These are phyloP conservation scores for Cryptomeria japonica DNA, from an alignment of 75 land plant species.

Conservation along the genomic window DNA sequence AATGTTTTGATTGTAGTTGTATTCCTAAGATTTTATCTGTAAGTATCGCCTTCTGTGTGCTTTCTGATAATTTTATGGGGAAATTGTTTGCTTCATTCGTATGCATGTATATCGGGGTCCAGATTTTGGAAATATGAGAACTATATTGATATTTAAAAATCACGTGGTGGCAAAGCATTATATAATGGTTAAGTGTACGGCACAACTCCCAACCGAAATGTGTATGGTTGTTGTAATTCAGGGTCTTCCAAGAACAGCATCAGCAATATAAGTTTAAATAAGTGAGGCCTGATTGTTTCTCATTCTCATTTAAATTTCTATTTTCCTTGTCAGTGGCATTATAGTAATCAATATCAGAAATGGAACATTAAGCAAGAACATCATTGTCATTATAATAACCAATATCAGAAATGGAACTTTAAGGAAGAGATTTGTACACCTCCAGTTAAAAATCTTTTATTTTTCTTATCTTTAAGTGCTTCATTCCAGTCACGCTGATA, in stretches of 20 bases:
- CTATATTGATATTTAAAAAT: background rate
- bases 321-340: background rate
- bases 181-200: background rate
- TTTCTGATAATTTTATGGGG: background rate
- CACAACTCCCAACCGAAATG: background rate
- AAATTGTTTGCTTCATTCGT: background rate
- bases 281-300: background rate
- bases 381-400: background rate
- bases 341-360: background rate
- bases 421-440: background rate
- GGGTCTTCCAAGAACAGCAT: background rate
- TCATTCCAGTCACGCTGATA: background rate
- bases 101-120: background rate
- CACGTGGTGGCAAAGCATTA: background rate
- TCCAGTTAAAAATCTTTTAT: background rate
- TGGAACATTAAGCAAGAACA: background rate
- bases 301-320: background rate
- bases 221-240: background rate
- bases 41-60: background rate
- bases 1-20: background rate
- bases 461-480: background rate
- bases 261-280: background rate
- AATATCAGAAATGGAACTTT: background rate
- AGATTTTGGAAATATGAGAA: background rate
- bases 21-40: background rate